A percentile compares a stretch with the other conserved stretches of the same genome.
These are phyloP conservation scores for Patellaria atrata DNA, from an alignment of 495 filamentous ascomycete genomes.

Conservation along the genomic window DNA sequence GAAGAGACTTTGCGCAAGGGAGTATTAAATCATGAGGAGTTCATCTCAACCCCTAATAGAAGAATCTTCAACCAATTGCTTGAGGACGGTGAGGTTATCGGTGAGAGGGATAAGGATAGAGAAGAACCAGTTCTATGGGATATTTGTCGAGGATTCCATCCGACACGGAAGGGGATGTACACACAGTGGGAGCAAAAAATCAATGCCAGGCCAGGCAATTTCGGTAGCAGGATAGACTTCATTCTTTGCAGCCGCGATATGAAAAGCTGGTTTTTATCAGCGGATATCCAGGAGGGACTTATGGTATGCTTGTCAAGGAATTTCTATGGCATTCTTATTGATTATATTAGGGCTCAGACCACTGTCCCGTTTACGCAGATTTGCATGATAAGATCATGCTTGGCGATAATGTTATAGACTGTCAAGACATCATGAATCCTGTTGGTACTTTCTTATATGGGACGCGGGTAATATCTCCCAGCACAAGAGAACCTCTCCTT, in stretches of 20 bases:
- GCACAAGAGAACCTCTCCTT: slow-evolving; percentile 49
- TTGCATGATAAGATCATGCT: slow-evolving; percentile 47
- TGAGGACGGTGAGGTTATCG: slow-evolving; percentile 53
- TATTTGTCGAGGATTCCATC: slow-evolving; percentile 73
- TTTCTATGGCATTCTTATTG: neutral
- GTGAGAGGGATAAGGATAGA: slow-evolving; percentile 54
- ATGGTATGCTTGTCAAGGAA: slow-evolving; percentile 36
- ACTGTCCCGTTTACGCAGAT: slow-evolving; percentile 83
- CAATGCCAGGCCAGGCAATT: slow-evolving; percentile 82
- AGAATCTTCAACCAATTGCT: slow-evolving; percentile 76
- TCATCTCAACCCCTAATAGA: slow-evolving; percentile 57
- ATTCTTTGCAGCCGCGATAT: slow-evolving; percentile 70
- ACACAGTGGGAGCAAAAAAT: slow-evolving; percentile 87
- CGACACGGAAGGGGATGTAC: slow-evolving; percentile 73
- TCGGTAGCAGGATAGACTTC: slow-evolving; percentile 84
- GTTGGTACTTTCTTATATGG: slow-evolving; percentile 60
- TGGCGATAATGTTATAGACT: slow-evolving; percentile 35
- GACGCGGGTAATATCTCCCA: slow-evolving; percentile 46
- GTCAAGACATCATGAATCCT: slow-evolving; percentile 71
- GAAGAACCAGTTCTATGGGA: slow-evolving; percentile 70
- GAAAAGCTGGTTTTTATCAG: slow-evolving; percentile 67
- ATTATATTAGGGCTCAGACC: slow-evolving; percentile 61
- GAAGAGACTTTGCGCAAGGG: slow-evolving; percentile 58
- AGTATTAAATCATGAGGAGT: slow-evolving; percentile 49
- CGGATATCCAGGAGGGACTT: slow-evolving; percentile 92